Evolutionary conservation across 129 eudicot genomes (phyloP).

Genomic region (Chrysanthemum lavandulifolium): DNA sequence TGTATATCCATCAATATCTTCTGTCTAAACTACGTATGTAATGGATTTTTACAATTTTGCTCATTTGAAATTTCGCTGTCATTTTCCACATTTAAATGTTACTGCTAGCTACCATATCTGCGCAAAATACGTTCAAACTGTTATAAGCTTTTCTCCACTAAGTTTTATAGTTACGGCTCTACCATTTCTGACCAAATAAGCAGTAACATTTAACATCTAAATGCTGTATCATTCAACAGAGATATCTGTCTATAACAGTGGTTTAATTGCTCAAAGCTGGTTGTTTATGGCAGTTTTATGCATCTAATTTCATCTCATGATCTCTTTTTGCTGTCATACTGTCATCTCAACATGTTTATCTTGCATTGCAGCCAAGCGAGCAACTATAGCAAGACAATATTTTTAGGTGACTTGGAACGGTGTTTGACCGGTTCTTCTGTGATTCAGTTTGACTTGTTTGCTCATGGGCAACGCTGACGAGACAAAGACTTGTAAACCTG

Average conservation of each 20-base stretch:
- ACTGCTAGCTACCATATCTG: conserved; percentile 6
- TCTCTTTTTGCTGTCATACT: not conserved
- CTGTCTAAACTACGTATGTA: not conserved
- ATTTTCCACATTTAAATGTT: not conserved
- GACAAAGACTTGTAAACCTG: conserved; percentile 47
- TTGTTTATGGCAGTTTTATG: not conserved
- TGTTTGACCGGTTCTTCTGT: conserved; percentile 4
- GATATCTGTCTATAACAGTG: not conserved
- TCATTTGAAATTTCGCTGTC: not conserved
- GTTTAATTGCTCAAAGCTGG: not conserved
- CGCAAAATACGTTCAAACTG: not conserved
- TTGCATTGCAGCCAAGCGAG: conserved; percentile 27
- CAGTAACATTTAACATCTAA: not conserved
- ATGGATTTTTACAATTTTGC: not conserved
- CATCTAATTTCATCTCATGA: not conserved
- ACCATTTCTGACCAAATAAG: not conserved
- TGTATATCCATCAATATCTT: not conserved
- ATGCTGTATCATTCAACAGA: not conserved
- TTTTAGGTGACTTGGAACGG: conserved; percentile 21
- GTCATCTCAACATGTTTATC: not conserved
- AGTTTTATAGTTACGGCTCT: not conserved
- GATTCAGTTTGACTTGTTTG: conserved; percentile 22
- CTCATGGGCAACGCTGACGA: conserved; percentile 66
- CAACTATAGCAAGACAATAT: conserved; percentile 25
- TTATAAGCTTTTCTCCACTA: not conserved